Evolutionary conservation across 2,329 filamentous ascomycete genomes (phyloP).

Genomic region (Golovinomyces cichoracearum): DNA sequence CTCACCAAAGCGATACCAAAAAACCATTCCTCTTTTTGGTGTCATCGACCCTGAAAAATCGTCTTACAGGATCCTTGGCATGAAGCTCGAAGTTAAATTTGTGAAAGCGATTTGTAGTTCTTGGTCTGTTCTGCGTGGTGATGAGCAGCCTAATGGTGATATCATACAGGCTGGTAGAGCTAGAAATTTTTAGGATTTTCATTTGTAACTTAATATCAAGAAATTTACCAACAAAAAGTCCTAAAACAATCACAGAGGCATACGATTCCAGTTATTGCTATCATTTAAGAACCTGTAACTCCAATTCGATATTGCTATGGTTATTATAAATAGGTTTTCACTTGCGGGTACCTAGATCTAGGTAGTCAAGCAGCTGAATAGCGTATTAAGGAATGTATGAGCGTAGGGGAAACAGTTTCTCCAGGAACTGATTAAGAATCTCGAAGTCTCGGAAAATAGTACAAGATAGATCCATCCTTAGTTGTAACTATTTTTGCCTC

Average conservation of each 20-base stretch:
- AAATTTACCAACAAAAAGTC: no score
- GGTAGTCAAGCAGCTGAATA: no score
- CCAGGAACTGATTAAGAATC: not conserved
- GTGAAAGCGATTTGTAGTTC: slow-evolving; percentile 35
- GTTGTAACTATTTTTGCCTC: not conserved
- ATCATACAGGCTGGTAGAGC: slow-evolving; percentile 77
- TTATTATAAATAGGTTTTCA: no score
- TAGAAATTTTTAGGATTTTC: slow-evolving; percentile 21
- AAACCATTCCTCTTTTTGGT: slow-evolving; percentile 49
- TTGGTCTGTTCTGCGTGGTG: slow-evolving; percentile 42
- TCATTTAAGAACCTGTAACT: no score
- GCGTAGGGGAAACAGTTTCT: not conserved
- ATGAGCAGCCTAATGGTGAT: slow-evolving; percentile 42
- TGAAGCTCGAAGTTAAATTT: slow-evolving; percentile 42
- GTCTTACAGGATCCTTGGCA: slow-evolving; percentile 40
- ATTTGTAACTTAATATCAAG: not conserved
- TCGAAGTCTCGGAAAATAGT: not conserved
- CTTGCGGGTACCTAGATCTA: no score
- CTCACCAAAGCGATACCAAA: slow-evolving; percentile 47
- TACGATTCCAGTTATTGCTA: no score
- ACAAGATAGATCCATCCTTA: not conserved
- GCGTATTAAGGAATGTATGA: no score
- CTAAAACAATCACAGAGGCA: no score
- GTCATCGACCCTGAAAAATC: slow-evolving; percentile 42
- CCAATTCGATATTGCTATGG: no score